A percentile compares a stretch with the other conserved stretches of the same genome.
These are phyloP conservation scores for Paecilomyces fulvus DNA, from an alignment of 2,329 filamentous ascomycete genomes.

Conservation along the genomic window DNA sequence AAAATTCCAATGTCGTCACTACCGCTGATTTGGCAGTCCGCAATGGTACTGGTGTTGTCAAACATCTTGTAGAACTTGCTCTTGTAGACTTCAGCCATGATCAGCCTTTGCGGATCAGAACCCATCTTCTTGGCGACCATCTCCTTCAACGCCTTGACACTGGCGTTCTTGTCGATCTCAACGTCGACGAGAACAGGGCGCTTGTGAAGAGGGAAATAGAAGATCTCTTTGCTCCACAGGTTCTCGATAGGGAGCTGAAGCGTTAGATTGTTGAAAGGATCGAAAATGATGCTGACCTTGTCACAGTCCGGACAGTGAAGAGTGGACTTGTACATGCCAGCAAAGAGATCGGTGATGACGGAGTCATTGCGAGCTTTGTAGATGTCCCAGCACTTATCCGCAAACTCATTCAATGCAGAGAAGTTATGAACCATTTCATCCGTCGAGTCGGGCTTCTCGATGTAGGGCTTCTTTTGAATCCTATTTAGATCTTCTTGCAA, in stretches of 20 bases:
- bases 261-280: constrained; percentile 92
- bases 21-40: constrained; percentile 58
- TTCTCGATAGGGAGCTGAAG: constrained; percentile 82
- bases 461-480: constrained; percentile 91
- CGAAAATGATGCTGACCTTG: constrained; percentile 97
- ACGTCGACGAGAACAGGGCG: constrained; percentile 63
- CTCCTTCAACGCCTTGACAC: constrained; percentile 44
- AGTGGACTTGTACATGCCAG: constrained; percentile 97
- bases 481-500: constrained; percentile 93
- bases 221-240: constrained; percentile 66
- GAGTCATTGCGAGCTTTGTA: constrained; percentile 91
- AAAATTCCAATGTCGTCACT: constrained; percentile 61
- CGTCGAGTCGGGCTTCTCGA: constrained; percentile 94
- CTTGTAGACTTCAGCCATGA: constrained; percentile 75
- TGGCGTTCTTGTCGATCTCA: constrained; percentile 64
- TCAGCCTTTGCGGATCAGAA: constrained; percentile 51
- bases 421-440: constrained; percentile 88
- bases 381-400: constrained; percentile 81
- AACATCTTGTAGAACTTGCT: constrained; percentile 82
- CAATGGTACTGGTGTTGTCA: constrained; percentile 58
- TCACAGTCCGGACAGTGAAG: constrained; percentile 82
- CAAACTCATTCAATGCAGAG: constrained; percentile 72
- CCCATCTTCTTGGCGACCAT: constrained; percentile 47
- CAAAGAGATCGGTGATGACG: constrained; percentile 90
- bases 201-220: constrained; percentile 68